These are phyloP conservation scores for Pluteus cervinus DNA, from an alignment of 768 basidiomycete genomes.

Conservation along the genomic window DNA sequence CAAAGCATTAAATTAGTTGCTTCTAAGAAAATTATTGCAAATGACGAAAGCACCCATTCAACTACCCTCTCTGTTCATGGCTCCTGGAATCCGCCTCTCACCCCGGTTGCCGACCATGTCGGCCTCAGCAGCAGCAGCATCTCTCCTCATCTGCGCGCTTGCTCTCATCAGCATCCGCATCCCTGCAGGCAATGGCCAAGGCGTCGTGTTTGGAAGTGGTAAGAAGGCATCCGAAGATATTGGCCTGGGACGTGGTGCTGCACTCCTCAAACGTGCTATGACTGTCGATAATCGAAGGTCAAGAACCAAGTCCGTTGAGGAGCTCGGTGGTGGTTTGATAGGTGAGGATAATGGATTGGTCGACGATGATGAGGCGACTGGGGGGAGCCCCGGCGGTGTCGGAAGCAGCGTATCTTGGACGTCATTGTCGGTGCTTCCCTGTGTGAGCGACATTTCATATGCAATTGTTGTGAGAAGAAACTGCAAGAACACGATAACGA, in stretches of 20 bases:
- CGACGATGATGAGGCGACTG: conserved; percentile 16
- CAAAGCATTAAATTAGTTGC: not conserved
- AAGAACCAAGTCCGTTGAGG: conserved; percentile 43
- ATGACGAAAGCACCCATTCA: too few species aligned
- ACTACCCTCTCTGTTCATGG: conserved; percentile 22
- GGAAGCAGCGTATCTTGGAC: conserved; percentile 32
- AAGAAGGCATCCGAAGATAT: conserved; percentile 29
- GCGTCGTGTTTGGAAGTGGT: conserved; percentile 57
- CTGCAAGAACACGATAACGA: conserved; percentile 63
- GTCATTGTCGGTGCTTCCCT: conserved; percentile 30
- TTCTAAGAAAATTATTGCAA: too few species aligned
- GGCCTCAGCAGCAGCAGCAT: conserved; percentile 13
- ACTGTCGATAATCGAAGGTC: conserved; percentile 56
- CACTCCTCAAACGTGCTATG: conserved; percentile 49
- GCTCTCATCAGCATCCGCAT: conserved; percentile 48
- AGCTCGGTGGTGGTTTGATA: conserved; percentile 16
- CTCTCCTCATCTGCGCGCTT: conserved; percentile 34
- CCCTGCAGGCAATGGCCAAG: conserved; percentile 42
- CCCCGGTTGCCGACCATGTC: conserved; percentile 8
- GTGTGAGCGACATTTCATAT: conserved; percentile 51
- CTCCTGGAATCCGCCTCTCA: conserved; percentile 28
- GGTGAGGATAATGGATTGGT: conserved; percentile 14
- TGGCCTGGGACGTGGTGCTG: conserved; percentile 33
- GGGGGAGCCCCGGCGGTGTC: conserved; percentile 13
- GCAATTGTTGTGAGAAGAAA: conserved; percentile 60